These are phyloP conservation scores for Alternaria sp. DNA, from an alignment of 2,329 filamentous ascomycete genomes.

Conservation along the genomic window DNA sequence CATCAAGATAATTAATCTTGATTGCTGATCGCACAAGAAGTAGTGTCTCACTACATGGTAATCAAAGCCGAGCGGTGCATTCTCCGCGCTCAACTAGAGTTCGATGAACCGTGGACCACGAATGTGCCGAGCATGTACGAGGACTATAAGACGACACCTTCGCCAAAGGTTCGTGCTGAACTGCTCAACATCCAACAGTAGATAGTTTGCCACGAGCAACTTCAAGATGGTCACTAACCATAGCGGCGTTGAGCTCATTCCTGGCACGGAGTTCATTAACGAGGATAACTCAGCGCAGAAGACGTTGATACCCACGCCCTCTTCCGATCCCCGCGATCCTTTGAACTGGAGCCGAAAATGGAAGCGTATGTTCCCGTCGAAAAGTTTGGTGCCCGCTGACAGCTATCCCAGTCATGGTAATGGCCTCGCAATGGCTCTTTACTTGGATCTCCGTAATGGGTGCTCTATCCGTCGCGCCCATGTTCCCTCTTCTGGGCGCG, in stretches of 20 bases:
- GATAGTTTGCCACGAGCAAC: background rate
- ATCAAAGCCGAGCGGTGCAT: background rate
- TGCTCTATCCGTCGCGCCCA: slow-evolving; percentile 55
- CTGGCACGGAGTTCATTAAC: slow-evolving; percentile 44
- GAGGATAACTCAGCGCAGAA: slow-evolving; percentile 35
- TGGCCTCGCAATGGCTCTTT: slow-evolving; percentile 53
- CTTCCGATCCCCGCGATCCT: slow-evolving; percentile 47
- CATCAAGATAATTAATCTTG: background rate
- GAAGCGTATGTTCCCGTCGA: slow-evolving; percentile 39
- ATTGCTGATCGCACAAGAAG: slow-evolving; percentile 9
- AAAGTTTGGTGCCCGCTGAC: background rate
- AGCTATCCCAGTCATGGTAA: slow-evolving; percentile 41
- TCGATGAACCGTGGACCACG: background rate
- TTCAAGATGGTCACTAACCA: slow-evolving; percentile 25
- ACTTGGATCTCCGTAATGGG: slow-evolving; percentile 56
- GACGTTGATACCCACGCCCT: slow-evolving; percentile 42
- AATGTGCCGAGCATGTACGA: background rate
- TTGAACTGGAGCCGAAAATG: slow-evolving; percentile 50
- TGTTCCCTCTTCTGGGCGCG: slow-evolving; percentile 54
- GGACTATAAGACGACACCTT: background rate
- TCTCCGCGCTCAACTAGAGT: slow-evolving; percentile 5
- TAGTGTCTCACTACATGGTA: slow-evolving; percentile 5
- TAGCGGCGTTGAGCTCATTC: slow-evolving; percentile 33
- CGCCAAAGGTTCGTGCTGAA: background rate
- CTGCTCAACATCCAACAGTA: background rate